Base-by-base conservation (phyloP, 495 filamentous ascomycete genomes). In the Clohesyomyces aquaticus region DNA sequence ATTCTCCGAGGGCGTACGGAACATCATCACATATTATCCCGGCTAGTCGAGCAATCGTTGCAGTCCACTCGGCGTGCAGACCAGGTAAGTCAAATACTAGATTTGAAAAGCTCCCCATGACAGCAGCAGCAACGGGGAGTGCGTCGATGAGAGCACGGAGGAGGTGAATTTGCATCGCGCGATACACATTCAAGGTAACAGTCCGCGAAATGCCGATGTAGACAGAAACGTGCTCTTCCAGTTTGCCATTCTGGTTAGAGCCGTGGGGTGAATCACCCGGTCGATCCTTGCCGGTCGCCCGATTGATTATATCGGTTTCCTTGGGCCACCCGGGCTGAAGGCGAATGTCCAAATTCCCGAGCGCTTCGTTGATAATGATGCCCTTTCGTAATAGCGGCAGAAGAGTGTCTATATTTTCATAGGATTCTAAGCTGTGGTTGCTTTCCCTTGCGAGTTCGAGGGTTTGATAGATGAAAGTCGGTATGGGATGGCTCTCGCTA, bases 111-210 rank as follows among this genome's bases (percentile, higher is more conserved):
- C 3, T 32, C 32, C 45, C 8, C 23, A 27, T 19, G 23, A 21
- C 1, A 26, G 26, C 10, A 10, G 12, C 50, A 26, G 14, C n/a
- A 2, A 1, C 8, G 23, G 28, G 45, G 25, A 27, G 23, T 12
- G 19, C 45, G 11, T 32, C 22, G 10, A 61, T 28, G 6, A 63
- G 11, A 4, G 12, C 18, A n/a, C 47, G 27, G 3, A 55, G 41
- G 21, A 63, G 59, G 12, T 32, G 50, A 16, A 63, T 55, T 48
- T 55, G 41, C 27, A 25, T 43, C 18, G 59, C 51, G 19, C 59
- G 32, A n/a, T 22, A 28, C 12, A 55, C 11, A n/a, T 42, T 43
- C 4, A 47, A 22, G 6, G 42, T 25, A 6, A 28, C 14, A 1
- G 48, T 25, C 21, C 25, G 11, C 1, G 59, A 54, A 3, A 55